phyloP scores from a whole-genome alignment of 1,139 yeast species.

The Candida tetrigidarum region DNA sequence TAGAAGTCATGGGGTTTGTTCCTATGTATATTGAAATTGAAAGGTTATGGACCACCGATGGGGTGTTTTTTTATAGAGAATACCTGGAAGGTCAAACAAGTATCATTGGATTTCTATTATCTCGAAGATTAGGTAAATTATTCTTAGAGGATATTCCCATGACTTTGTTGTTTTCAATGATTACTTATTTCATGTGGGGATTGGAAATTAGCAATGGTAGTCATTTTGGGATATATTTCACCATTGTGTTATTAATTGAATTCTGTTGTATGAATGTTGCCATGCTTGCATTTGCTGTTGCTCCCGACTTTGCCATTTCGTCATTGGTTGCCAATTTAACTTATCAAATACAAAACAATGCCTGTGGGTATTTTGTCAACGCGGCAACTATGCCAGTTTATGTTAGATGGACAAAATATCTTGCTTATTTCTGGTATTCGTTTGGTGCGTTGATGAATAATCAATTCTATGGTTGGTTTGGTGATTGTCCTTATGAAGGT shows the following conservation, averaged over 20 bases:
- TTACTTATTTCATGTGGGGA: conserved; percentile 83
- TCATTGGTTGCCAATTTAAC: conserved; percentile 64
- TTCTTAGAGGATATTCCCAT: conserved; percentile 72
- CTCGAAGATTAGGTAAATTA: conserved; percentile 70
- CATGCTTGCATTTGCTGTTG: conserved; percentile 57
- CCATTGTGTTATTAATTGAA: conserved; percentile 59
- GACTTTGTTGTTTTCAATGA: conserved; percentile 58
- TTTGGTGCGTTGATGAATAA: conserved; percentile 72
- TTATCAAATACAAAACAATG: conserved; percentile 75
- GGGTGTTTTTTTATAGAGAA: conserved; percentile 73
- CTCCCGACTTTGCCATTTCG: conserved; percentile 68
- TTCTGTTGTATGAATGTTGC: conserved; percentile 61
- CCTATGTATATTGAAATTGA: conserved; percentile 75
- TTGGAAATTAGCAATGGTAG: conserved; percentile 34
- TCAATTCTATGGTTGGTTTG: conserved; percentile 63
- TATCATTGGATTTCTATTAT: conserved; percentile 66
- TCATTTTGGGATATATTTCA: conserved; percentile 65
- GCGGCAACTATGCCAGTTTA: conserved; percentile 80
- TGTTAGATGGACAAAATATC: conserved; percentile 81
- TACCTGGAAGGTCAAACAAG: conserved; percentile 72
- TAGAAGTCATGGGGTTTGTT: conserved; percentile 70
- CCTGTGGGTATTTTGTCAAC: conserved; percentile 82
- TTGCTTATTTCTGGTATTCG: conserved; percentile 77
- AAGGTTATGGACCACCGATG: conserved; percentile 70
- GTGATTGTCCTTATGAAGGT: conserved; percentile 54